Conservation (phyloP, 768 basidiomycete species). For the Boletus pseudo-olivaceus region DNA sequence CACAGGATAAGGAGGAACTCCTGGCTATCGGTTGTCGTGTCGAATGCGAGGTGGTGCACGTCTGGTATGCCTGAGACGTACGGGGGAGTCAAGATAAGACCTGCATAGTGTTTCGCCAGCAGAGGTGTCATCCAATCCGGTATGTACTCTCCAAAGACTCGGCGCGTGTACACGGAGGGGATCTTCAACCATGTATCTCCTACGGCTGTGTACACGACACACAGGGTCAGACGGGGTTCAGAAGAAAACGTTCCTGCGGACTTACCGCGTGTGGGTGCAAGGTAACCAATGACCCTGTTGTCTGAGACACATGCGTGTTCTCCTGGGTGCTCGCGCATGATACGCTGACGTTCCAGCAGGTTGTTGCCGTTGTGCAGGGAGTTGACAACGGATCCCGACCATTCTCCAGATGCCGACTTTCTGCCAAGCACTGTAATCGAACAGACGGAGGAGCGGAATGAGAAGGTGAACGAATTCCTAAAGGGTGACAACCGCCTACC, state of each 20-base stretch:
- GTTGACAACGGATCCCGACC: constrained; percentile 23
- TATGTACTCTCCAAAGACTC: constrained; percentile 24
- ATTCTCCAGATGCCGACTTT: constrained; percentile 17
- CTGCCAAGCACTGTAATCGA: constrained; percentile 19
- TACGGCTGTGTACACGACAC: constrained; percentile 21
- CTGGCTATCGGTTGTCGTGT: constrained; percentile 9
- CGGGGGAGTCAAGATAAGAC: constrained; percentile 43
- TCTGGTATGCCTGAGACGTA: constrained; percentile 44
- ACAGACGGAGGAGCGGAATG: neutral
- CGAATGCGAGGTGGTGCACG: constrained; percentile 35
- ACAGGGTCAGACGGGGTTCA: constrained; percentile 15
- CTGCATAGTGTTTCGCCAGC: constrained; percentile 22
- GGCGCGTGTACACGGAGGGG: constrained; percentile 31
- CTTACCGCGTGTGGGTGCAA: constrained; percentile 38
- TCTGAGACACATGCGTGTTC: constrained; percentile 29
- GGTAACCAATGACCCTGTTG: constrained; percentile 36
- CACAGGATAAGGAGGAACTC: constrained; percentile 38
- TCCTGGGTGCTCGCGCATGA: constrained; percentile 30
- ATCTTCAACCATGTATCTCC: constrained; percentile 37
- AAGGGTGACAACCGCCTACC: constrained; percentile 16
- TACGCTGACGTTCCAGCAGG: constrained; percentile 24
- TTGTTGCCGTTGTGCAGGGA: constrained; percentile 32
- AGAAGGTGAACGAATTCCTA: neutral
- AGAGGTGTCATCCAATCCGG: constrained; percentile 24
- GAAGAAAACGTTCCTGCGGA: neutral